Evolutionary conservation across 148 eudicot species (phyloP).

Genomic region (Suaeda aralocaspica): DNA sequence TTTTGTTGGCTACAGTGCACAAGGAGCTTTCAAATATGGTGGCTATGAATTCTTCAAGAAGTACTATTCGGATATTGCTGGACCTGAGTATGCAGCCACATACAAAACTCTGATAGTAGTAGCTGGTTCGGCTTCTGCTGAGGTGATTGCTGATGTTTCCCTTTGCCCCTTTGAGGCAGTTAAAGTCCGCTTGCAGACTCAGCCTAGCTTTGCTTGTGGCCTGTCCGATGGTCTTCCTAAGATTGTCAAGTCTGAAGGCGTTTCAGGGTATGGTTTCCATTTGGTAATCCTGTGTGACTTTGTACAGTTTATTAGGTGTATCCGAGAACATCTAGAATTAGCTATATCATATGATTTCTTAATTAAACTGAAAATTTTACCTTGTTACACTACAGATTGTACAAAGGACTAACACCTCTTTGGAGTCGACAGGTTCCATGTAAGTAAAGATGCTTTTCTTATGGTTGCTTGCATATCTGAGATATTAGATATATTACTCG

Average conservation of each 20-base stretch:
- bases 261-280: slow-evolving; percentile 42
- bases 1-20: slow-evolving; percentile 64
- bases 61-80: slow-evolving; percentile 62
- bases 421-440: slow-evolving; percentile 72
- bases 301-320: no score
- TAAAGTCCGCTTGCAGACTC: slow-evolving; percentile 74
- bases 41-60: slow-evolving; percentile 76
- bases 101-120: slow-evolving; percentile 61
- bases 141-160: slow-evolving; percentile 65
- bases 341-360: no score
- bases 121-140: slow-evolving; percentile 76
- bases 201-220: slow-evolving; percentile 68
- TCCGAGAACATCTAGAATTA: no score
- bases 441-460: slow-evolving; percentile 23
- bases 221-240: slow-evolving; percentile 73
- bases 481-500: no score
- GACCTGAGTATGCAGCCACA: slow-evolving; percentile 52
- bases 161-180: slow-evolving; percentile 79
- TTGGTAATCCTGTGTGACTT: no score
- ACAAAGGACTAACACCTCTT: slow-evolving; percentile 49
- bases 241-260: slow-evolving; percentile 60
- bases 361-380: not conserved
- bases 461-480: not conserved
- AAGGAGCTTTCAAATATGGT: slow-evolving; percentile 69
- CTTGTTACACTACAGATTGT: slow-evolving; percentile 37